Evolutionary conservation across 2,329 filamentous ascomycete genomes (phyloP), one percentile per base, ranked within the genome.

Genomic region (Zopfia rhizophila): DNA sequence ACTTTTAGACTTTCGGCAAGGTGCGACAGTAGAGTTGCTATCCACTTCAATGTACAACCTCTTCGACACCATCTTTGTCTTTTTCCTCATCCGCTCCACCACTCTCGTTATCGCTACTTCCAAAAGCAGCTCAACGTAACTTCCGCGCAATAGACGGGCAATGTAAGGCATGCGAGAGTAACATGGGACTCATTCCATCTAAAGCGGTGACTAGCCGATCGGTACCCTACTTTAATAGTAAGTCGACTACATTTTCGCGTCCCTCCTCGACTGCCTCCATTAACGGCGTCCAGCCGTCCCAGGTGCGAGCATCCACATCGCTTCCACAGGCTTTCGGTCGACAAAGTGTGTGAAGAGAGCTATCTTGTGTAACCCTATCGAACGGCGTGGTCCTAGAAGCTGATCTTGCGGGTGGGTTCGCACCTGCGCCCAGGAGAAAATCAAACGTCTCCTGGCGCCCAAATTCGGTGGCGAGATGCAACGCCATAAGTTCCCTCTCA

Each of bases 191-290:
- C n/a, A n/a, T n/a, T n/a, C n/a, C n/a, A n/a, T n/a, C n/a, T n/a
- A n/a, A n/a, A n/a, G n/a, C n/a, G n/a, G n/a, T n/a, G n/a, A n/a
- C n/a, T n/a, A n/a, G n/a, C n/a, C n/a, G 23, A 35, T 39, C 43
- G 4, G 43, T 37, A n/a, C 43, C 43, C 44, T 38, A 48, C 16
- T 35, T 14, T 13, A 40, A 38, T 18, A 48, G 19, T n/a, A 42
- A 13, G 11, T 31, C 23, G 7, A 42, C 17, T 6, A 38, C 23
- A 10, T 48, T 16, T n/a, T 8, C 24, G 16, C 33, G 28, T 12
- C 18, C 38, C n/a, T 28, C 18, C n/a, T 23, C 38, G 12, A 35
- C 25, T 8, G 47, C 47, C 19, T 50, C 47, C 5, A 22, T 7
- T 27, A 46, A 29, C 7, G 47, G 35, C n/a, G 28, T 41, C 47